Evolutionary conservation across 371 early-diverging fungal species (phyloP).

Genomic region (Mucor piriformis): DNA sequence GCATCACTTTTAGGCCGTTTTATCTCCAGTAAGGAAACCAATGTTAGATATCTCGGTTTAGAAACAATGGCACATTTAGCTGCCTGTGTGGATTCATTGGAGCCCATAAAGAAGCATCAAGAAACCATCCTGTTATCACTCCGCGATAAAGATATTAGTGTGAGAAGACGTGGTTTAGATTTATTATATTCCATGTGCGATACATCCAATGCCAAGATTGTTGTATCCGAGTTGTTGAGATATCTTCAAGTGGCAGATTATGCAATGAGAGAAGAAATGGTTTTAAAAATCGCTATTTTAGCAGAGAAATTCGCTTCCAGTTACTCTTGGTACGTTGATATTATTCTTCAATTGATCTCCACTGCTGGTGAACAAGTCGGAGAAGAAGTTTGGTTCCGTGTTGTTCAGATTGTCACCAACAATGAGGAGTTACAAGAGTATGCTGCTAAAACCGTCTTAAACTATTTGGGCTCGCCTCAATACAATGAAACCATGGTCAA

Average conservation of each 20-base stretch:
- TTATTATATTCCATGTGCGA: constrained; percentile 97
- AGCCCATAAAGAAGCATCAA: constrained; percentile 85
- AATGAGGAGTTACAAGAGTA: constrained; percentile 94
- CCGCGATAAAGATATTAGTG: constrained; percentile 95
- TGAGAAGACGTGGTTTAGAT: constrained; percentile 94
- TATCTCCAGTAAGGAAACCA: constrained; percentile 93
- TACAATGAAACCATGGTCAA: constrained; percentile 95
- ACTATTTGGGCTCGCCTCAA: constrained; percentile 77
- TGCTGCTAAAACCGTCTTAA: constrained; percentile 84
- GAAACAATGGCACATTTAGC: constrained; percentile 98
- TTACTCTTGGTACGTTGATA: constrained; percentile 97
- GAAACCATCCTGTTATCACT: constrained; percentile 87
- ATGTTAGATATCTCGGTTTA: constrained; percentile 91
- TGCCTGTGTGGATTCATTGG: constrained; percentile 82
- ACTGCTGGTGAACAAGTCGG: constrained; percentile 94
- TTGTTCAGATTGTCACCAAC: constrained; percentile 93
- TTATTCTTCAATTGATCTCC: constrained; percentile 92
- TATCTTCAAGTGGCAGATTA: constrained; percentile 89
- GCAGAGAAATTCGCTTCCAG: constrained; percentile 97
- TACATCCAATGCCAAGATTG: constrained; percentile 78
- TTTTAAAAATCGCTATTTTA: constrained; percentile 96
- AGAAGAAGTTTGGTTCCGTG: constrained; percentile 96
- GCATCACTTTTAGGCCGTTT: constrained; percentile 84
- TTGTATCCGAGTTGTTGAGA: constrained; percentile 89
- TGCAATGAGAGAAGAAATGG: constrained; percentile 94